Evolutionary conservation across 495 filamentous ascomycete species (phyloP), one percentile per base, ranked within the genome.

Genomic region (Penicillium desertorum): DNA sequence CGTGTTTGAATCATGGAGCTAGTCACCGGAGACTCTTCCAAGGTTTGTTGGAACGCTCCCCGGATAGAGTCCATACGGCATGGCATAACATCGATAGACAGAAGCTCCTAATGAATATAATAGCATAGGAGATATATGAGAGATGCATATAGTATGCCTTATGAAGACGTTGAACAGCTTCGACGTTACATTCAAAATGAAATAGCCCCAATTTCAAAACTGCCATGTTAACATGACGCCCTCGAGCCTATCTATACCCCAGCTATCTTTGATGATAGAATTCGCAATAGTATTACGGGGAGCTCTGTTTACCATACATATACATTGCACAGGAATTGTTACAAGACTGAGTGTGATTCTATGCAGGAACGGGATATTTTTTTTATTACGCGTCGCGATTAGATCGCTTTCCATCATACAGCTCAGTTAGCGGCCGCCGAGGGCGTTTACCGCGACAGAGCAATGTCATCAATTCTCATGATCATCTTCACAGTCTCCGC

Each of bases 401-500:
- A 53, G 45, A 50, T 64, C 64, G 64, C 61, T 45, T 66, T 60
- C 63, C 66, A 69, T 69, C 66, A 69, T 69, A 69, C 66, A 69
- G 54, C 59, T 58, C 64, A 52, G 41, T 47, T 49, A 60, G 56
- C 57, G 51, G 59, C 56, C 59, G 51, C 45, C 39, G 47, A 63
- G 61, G 44, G 41, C 45, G 51, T 67, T 71, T 77, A 86, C 70
- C 83, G 71, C 65, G 82, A 84, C 65, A 88, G 73, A 49, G 89
- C 89, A 74, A 96, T 93, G 74, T 97, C 92, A 75, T 96, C 92
- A 77, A 97, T 96, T 76, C 92, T 86, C 76, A 97, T 83, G 75
- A 97, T 88, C 91, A 98, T 96, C 83, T 98, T 98, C 62, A 96
- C 92, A 55, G 94, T 98, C 81, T 98, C 94, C 3, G 91, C 90